Evolutionary conservation across 2,329 filamentous ascomycete species (phyloP).

Genomic region (Colletotrichum somersetense): DNA sequence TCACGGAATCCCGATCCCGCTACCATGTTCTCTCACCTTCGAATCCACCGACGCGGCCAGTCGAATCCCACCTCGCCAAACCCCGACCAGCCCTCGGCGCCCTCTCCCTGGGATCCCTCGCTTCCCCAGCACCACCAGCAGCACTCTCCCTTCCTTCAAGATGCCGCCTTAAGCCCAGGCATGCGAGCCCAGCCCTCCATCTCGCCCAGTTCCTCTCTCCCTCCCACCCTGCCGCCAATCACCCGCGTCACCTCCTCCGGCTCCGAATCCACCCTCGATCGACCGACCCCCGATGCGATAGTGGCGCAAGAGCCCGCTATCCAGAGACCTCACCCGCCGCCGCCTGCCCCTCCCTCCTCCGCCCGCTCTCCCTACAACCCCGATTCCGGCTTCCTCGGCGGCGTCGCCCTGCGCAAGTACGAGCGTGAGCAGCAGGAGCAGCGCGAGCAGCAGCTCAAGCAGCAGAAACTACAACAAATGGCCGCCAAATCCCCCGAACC

Average conservation of each 20-base stretch:
- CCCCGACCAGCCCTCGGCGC: slow-evolving; percentile 61
- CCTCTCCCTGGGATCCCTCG: slow-evolving; percentile 50
- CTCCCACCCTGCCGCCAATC: slow-evolving; percentile 66
- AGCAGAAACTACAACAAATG: slow-evolving; percentile 35
- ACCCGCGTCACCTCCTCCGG: slow-evolving; percentile 61
- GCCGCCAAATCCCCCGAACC: slow-evolving; percentile 31
- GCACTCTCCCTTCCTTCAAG: slow-evolving; percentile 57
- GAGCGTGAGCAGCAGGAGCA: slow-evolving; percentile 56
- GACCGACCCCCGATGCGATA: slow-evolving; percentile 40
- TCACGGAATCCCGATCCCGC: not conserved
- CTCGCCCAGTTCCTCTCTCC: slow-evolving; percentile 50
- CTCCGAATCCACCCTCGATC: slow-evolving; percentile 43
- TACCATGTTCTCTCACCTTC: slow-evolving; percentile 66
- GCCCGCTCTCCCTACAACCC: slow-evolving; percentile 52
- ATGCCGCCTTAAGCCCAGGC: slow-evolving; percentile 54
- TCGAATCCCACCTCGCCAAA: slow-evolving; percentile 68
- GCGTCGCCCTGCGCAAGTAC: slow-evolving; percentile 65
- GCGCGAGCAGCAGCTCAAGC: slow-evolving; percentile 50
- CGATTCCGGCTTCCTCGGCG: slow-evolving; percentile 66
- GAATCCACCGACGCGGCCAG: slow-evolving; percentile 69
- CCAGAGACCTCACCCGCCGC: slow-evolving; percentile 45
- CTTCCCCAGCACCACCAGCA: slow-evolving; percentile 48
- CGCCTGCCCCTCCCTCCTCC: slow-evolving; percentile 46
- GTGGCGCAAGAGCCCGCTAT: slow-evolving; percentile 28
- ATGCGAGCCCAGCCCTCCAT: slow-evolving; percentile 51